Evolutionary conservation across 2,329 filamentous ascomycete genomes (phyloP).

Genomic region (Cladophialophora immunda): DNA sequence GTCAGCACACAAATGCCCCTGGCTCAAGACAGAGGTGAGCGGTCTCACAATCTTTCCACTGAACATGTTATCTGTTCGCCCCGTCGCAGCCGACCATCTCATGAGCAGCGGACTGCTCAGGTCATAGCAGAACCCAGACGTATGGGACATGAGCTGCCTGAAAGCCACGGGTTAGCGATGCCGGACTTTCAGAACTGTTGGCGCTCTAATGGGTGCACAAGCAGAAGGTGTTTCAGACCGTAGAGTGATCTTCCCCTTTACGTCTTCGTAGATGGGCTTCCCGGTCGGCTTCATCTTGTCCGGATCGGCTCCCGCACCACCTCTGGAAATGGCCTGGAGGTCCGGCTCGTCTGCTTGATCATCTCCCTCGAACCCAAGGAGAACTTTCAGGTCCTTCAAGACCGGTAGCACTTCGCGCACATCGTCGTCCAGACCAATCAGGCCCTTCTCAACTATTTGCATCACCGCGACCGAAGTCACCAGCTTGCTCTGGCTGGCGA

Average conservation of each 20-base stretch:
- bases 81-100: conserved; percentile 24
- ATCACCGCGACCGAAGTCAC: conserved; percentile 61
- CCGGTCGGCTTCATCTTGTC: conserved; percentile 22
- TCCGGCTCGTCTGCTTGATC: background rate
- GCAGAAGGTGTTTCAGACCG: conserved; percentile 6
- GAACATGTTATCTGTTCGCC: conserved; percentile 24
- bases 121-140: conserved; percentile 26
- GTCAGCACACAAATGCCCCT: background rate
- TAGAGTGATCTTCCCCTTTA: conserved; percentile 29
- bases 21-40: background rate
- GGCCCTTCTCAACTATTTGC: conserved; percentile 63
- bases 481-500: conserved; percentile 51
- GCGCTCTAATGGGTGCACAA: background rate
- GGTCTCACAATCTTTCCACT: conserved; percentile 43
- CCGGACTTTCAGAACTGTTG: background rate
- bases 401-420: conserved; percentile 57
- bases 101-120: conserved; percentile 20
- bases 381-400: conserved; percentile 56
- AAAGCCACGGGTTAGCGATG: conserved; percentile 27
- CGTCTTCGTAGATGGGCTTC: conserved; percentile 23
- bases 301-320: conserved; percentile 4
- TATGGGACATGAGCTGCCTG: conserved; percentile 30
- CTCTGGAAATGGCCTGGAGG: background rate
- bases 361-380: conserved; percentile 24
- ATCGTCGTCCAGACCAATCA: conserved; percentile 58